Evolutionary conservation across 192 early-diverging fungal species (phyloP), one percentile per base, ranked within the genome.

Genomic region (Radiomyces spectabilis): DNA sequence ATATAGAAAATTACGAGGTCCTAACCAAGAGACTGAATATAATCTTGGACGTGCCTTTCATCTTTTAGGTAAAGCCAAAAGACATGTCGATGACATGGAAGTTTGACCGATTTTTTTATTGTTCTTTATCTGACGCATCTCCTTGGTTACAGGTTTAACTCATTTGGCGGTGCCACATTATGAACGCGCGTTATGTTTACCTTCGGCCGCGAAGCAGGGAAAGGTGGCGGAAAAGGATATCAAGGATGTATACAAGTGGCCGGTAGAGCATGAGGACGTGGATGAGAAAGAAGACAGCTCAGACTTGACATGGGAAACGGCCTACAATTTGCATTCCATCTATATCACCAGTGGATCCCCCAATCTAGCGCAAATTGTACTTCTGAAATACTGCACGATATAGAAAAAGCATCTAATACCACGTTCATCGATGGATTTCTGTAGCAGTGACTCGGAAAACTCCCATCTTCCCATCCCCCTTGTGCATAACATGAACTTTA

Each of bases 21-120:
- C 51, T 2, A 69, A 53, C 31, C 71, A 73, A 51, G 91, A 93
- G 54, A 78, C 82, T 29, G 73, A 80, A 18, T 99, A 89, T 59
- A 99, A 99, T 60, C 55, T 89, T 38, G 97, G 77, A 0, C 73
- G 95, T n/a, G 83, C 85, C 1, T 97, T 89, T 61, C 97, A 99
- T 68, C 79, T 85, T n/a, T 27, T 99, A 35, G 59, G 69, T 53
- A 48, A 44, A n/a, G n/a, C n/a, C n/a, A n/a, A n/a, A n/a, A n/a
- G n/a, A n/a, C n/a, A n/a, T n/a, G n/a, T n/a, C n/a, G n/a, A n/a
- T n/a, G n/a, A n/a, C n/a, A n/a, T n/a, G n/a, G n/a, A n/a, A n/a
- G n/a, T n/a, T n/a, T n/a, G n/a, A n/a, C n/a, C n/a, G n/a, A n/a
- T n/a, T n/a, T n/a, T n/a, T n/a, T n/a, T n/a, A n/a, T n/a, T n/a